phyloP scores from a whole-genome alignment of 2,329 filamentous ascomycete species.

The Pyrenophora seminiperda region DNA sequence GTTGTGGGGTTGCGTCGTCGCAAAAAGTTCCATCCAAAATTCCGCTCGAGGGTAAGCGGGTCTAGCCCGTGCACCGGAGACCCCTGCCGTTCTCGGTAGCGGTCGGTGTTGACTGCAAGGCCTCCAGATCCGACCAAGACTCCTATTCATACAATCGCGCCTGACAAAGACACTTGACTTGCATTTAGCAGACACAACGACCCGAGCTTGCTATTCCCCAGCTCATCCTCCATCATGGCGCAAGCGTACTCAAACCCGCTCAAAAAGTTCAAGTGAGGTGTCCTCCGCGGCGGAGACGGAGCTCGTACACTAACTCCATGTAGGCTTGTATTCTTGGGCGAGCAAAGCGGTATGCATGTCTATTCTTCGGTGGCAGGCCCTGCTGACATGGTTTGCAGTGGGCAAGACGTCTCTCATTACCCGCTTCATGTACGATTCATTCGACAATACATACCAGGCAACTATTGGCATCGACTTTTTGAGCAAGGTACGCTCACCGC shows the following conservation, averaged over 20 bases:
- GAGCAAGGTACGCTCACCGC: conserved; percentile 73
- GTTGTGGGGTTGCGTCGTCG: conserved; percentile 20
- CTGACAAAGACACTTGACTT: conserved; percentile 14
- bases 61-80: conserved; percentile 2
- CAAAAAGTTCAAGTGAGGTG: conserved; percentile 96
- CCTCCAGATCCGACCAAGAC: conserved; percentile 26
- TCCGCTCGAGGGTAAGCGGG: conserved; percentile 17
- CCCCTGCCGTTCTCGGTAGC: conserved; percentile 19
- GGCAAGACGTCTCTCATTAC: conserved; percentile 99
- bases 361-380: background rate
- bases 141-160: conserved; percentile 31
- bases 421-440: conserved; percentile 99
- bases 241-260: conserved; percentile 95
- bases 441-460: conserved; percentile 99
- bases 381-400: conserved; percentile 61
- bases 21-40: conserved; percentile 23
- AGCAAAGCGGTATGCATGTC: conserved; percentile 85
- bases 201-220: conserved; percentile 2
- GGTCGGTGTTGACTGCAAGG: conserved; percentile 17
- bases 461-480: conserved; percentile 99
- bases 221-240: conserved; percentile 63
- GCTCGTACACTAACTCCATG: conserved; percentile 31
- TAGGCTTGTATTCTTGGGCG: conserved; percentile 94
- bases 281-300: conserved; percentile 13
- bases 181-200: background rate